Evolutionary conservation across 106 monocot species (phyloP).

Genomic region (Cymbidium sinense): DNA sequence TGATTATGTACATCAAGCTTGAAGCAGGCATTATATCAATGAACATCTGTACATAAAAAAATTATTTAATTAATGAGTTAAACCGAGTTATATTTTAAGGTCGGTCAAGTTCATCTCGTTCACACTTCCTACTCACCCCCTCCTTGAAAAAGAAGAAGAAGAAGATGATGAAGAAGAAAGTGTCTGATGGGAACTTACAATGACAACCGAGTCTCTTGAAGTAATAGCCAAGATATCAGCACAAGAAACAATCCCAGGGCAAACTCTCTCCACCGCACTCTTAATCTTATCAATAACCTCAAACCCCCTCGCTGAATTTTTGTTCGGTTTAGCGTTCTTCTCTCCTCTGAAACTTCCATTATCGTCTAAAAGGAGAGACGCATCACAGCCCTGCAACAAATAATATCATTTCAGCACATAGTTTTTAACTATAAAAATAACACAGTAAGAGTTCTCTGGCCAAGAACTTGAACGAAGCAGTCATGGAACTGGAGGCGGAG

Average conservation of each 20-base stretch:
- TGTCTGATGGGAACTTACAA: slow-evolving; percentile 14
- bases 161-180: too few species aligned
- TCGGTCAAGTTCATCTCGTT: too few species aligned
- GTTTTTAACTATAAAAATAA: too few species aligned
- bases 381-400: slow-evolving; percentile 31
- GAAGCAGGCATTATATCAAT: too few species aligned
- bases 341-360: slow-evolving; percentile 24
- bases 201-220: slow-evolving; percentile 26
- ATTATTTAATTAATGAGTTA: too few species aligned
- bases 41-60: too few species aligned
- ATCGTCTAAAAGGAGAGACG: slow-evolving; percentile 32
- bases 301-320: slow-evolving; percentile 28
- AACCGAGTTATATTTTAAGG: too few species aligned
- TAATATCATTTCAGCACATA: background rate
- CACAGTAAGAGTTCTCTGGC: background rate
- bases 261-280: slow-evolving; percentile 10
- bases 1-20: too few species aligned
- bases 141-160: too few species aligned
- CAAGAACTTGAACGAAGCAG: slow-evolving; percentile 38
- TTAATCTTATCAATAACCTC: slow-evolving; percentile 36
- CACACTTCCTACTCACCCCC: too few species aligned
- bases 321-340: slow-evolving; percentile 35
- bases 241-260: slow-evolving; percentile 30
- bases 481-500: slow-evolving; percentile 49
- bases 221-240: slow-evolving; percentile 35